Evolutionary conservation across 495 filamentous ascomycete genomes (phyloP).

Genomic region (Thermochaetoides thermophila): DNA sequence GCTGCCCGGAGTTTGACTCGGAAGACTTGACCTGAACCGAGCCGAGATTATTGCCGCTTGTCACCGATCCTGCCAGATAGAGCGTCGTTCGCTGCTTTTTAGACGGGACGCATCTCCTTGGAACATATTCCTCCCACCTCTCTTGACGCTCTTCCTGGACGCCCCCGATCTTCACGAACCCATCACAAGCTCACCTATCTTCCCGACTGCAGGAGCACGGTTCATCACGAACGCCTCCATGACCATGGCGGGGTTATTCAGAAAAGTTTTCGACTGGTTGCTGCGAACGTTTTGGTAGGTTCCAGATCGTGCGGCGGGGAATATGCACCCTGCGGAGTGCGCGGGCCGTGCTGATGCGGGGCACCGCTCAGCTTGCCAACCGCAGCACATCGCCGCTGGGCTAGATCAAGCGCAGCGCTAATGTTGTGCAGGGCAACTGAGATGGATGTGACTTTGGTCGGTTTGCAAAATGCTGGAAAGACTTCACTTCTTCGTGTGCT

Average conservation of each 20-base stretch:
- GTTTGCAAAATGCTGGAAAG: slow-evolving; percentile 95
- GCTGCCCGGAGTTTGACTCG: too few species aligned
- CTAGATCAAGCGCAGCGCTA: slow-evolving; percentile 8
- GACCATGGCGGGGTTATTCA: slow-evolving; percentile 43
- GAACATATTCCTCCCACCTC: too few species aligned
- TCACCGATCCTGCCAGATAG: too few species aligned
- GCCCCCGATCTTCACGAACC: slow-evolving; percentile 2
- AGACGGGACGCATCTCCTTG: too few species aligned
- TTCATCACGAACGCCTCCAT: not conserved
- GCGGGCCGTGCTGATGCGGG: slow-evolving; percentile 7
- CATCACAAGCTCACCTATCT: too few species aligned
- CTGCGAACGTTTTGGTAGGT: slow-evolving; percentile 96
- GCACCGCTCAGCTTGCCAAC: slow-evolving; percentile 7
- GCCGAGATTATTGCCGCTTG: too few species aligned
- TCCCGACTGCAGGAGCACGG: too few species aligned
- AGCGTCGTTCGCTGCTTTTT: too few species aligned
- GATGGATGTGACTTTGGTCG: slow-evolving; percentile 99
- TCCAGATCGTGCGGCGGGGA: not conserved
- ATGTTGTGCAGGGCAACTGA: slow-evolving; percentile 67
- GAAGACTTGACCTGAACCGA: too few species aligned
- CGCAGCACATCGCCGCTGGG: slow-evolving; percentile 1
- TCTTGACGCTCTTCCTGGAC: too few species aligned
- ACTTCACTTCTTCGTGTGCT: slow-evolving; percentile 87
- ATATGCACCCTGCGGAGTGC: slow-evolving; percentile 2
- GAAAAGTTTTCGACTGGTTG: slow-evolving; percentile 94